Evolutionary conservation across 148 eudicot species (phyloP), one percentile per base, ranked within the genome.

Genomic region (Euryodendron excelsum): DNA sequence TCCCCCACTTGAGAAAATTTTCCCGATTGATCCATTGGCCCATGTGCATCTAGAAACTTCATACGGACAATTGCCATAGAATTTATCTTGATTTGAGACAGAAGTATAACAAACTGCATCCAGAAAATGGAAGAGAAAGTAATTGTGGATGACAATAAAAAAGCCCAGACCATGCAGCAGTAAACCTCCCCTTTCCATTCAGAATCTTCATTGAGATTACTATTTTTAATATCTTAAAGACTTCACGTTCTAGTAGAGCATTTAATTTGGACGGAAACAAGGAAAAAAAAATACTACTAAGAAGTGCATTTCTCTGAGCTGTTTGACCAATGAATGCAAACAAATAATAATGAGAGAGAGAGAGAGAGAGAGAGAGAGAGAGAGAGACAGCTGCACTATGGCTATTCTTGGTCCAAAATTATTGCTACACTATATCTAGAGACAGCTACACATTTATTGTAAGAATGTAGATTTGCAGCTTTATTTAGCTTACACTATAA

Each of bases 61-160:
- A 95, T 78, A 73, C 92, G 96, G 56, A 90, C 97, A 84, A 95
- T 78, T 60, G 97, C 99, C 92, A 95, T 95, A 67, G 94, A 90
- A 78, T 95, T 95, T 75, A 90, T 84, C 78, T 82, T 88, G 56
- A 95, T 87, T 85, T 91, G 96, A 77, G 94, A 88, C 34, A 91
- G 90, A 68, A 93, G 90, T 73, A 90, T 74, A 80, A 95, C 85
- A 80, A 88, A 77, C 99, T 95, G 92, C 86, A 87, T 79, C 60
- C 59, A 83, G 59, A 78, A 81, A 83, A 65, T n/a, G 69, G 31
- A 77, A 78, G 31, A 60, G 31, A 62, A 65, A 5, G 28, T 21
- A 28, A 75, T 58, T 63, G 56, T 20, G 20, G 27, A 62, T 37
- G 30, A 17, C 53, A 72, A 68, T 37, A 41, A 28, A 37, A n/a